These are phyloP conservation scores for Schizosaccharomyces lindneri DNA, from an alignment of 805 yeast species.

Conservation along the genomic window DNA sequence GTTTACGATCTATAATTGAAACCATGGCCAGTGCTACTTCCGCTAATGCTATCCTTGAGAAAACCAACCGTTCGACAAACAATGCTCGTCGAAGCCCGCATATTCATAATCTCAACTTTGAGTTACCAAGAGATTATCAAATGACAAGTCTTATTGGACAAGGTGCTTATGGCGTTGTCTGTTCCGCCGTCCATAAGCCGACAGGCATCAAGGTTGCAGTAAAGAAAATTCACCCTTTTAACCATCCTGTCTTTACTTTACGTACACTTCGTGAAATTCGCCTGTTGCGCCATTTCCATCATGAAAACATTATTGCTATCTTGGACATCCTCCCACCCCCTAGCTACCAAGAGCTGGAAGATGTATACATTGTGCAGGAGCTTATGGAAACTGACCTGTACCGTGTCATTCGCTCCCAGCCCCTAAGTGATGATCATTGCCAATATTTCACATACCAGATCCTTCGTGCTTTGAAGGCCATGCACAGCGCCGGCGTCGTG, in stretches of 20 bases:
- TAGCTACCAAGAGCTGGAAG: slow-evolving; percentile 49
- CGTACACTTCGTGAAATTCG: slow-evolving; percentile 78
- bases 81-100: slow-evolving; percentile 1
- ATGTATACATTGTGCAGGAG: slow-evolving; percentile 55
- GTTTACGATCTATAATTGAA: background rate
- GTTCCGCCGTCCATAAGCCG: slow-evolving; percentile 63
- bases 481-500: slow-evolving; percentile 82
- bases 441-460: slow-evolving; percentile 87
- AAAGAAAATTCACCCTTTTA: slow-evolving; percentile 82
- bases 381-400: slow-evolving; percentile 74
- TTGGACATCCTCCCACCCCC: slow-evolving; percentile 74
- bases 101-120: slow-evolving; percentile 32
- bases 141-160: slow-evolving; percentile 71
- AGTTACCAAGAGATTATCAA: slow-evolving; percentile 69
- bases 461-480: slow-evolving; percentile 63
- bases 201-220: slow-evolving; percentile 80
- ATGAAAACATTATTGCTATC: slow-evolving; percentile 76
- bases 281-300: slow-evolving; percentile 68
- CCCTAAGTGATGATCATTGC: slow-evolving; percentile 70
- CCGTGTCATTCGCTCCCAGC: slow-evolving; percentile 58
- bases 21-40: background rate
- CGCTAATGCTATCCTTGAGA: background rate
- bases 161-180: slow-evolving; percentile 87
- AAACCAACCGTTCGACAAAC: background rate
- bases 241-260: slow-evolving; percentile 64